These are phyloP conservation scores for Dryadomyces quercivorus DNA, from an alignment of 2,329 filamentous ascomycete species.

Conservation along the genomic window DNA sequence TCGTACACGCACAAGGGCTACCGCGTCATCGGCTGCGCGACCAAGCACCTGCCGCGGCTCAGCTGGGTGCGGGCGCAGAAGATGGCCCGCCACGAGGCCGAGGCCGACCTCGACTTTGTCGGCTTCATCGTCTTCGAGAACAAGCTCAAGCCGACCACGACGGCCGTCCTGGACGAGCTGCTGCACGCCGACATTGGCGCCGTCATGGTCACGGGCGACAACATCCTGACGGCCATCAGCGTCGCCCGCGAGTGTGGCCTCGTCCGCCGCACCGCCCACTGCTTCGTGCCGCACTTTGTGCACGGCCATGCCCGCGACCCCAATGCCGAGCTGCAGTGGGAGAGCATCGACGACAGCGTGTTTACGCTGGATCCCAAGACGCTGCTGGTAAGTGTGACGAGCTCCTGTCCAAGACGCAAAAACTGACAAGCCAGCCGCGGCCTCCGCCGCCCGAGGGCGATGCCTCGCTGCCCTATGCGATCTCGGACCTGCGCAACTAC, in stretches of 20 bases:
- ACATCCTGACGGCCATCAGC: conserved; percentile 92
- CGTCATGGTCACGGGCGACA: conserved; percentile 97
- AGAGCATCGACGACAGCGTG: conserved; percentile 80
- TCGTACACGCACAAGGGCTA: conserved; percentile 94
- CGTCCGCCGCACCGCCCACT: conserved; percentile 69
- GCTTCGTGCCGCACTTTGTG: conserved; percentile 82
- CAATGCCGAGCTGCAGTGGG: conserved; percentile 68
- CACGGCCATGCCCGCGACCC: conserved; percentile 60
- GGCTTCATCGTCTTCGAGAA: conserved; percentile 99
- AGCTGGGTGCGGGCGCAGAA: conserved; percentile 94
- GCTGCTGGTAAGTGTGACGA: conserved; percentile 41
- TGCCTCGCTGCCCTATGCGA: conserved; percentile 73
- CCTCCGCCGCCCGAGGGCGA: conserved; percentile 56
- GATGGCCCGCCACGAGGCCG: conserved; percentile 77
- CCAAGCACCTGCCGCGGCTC: conserved; percentile 74
- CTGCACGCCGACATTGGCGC: conserved; percentile 71
- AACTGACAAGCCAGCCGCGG: conserved; percentile 24
- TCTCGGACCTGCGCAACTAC: conserved; percentile 72
- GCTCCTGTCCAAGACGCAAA: not conserved
- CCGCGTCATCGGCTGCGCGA: conserved; percentile 90
- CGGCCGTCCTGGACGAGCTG: conserved; percentile 70
- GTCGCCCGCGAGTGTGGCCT: conserved; percentile 84
- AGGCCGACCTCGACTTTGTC: conserved; percentile 72
- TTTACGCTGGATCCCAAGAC: conserved; percentile 70
- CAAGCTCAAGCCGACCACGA: conserved; percentile 83